These are phyloP conservation scores for Escovopsis sp. DNA, from an alignment of 2,329 filamentous ascomycete genomes.

Conservation along the genomic window DNA sequence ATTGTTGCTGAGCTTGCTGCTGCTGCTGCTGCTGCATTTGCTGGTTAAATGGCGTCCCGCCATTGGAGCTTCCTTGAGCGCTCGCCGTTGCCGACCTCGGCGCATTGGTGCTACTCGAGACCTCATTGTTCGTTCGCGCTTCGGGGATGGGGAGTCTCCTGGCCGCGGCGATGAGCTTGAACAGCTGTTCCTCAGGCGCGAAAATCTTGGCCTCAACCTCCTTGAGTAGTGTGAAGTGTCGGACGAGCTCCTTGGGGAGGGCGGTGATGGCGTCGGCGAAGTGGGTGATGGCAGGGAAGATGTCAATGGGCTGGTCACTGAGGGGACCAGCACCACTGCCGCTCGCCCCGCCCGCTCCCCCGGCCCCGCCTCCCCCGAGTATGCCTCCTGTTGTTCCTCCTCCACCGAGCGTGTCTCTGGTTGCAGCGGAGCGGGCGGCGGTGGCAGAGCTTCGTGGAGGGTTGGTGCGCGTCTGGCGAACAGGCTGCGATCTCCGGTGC, in stretches of 20 bases:
- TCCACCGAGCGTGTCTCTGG: conserved; percentile 31
- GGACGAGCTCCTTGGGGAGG: conserved; percentile 84
- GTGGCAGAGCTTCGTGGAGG: conserved; percentile 40
- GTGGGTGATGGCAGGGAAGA: conserved; percentile 51
- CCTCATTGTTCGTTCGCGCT: conserved; percentile 21
- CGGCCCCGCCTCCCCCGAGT: too few relatives aligned
- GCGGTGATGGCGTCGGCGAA: conserved; percentile 89
- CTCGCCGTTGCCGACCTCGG: conserved; percentile 33
- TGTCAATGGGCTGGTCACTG: conserved; percentile 47
- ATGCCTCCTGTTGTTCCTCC: conserved; percentile 7
- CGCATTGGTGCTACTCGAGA: conserved; percentile 24
- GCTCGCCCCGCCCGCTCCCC: too few relatives aligned
- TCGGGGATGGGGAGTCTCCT: conserved; percentile 35
- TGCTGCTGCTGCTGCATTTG: too few relatives aligned
- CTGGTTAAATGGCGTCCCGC: conserved; percentile 19
- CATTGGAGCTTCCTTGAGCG: conserved; percentile 33
- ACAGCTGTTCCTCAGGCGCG: conserved; percentile 69
- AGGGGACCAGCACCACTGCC: conserved; percentile 13
- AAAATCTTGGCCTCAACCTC: conserved; percentile 97
- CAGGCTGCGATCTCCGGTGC: conserved; percentile 46
- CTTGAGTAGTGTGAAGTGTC: conserved; percentile 89
- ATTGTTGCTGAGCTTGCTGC: too few relatives aligned
- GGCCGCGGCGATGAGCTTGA: conserved; percentile 56
- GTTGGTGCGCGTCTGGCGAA: conserved; percentile 51
- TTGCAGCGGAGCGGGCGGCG: conserved; percentile 26